These are phyloP conservation scores for Cafeteria roenbergensis DNA, from an alignment of 108 stramenopile genomes.

Conservation along the genomic window DNA sequence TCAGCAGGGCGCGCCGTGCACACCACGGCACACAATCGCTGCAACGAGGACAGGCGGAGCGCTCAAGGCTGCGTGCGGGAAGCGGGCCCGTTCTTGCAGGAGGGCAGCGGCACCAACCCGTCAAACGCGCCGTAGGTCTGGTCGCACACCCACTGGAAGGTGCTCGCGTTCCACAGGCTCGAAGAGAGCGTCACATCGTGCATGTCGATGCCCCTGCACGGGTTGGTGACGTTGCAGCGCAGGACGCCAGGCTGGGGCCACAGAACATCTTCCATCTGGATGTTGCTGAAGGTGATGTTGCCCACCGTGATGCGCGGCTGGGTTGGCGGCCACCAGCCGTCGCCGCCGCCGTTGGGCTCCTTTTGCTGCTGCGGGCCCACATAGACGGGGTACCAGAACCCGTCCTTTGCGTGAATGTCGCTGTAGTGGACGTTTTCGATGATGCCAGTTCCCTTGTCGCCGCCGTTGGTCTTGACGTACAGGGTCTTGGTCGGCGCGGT, in stretches of 20 bases:
- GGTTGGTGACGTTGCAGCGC: neutral
- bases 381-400: slow-evolving; percentile 10
- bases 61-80: too few relatives aligned
- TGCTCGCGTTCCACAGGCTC: neutral
- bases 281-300: neutral
- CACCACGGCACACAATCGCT: too few relatives aligned
- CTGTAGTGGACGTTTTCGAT: slow-evolving; percentile 8
- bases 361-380: slow-evolving; percentile 16
- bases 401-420: neutral
- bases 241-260: neutral
- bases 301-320: neutral
- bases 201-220: neutral
- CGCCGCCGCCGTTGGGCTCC: neutral
- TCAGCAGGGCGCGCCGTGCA: too few relatives aligned
- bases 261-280: neutral
- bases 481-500: slow-evolving; percentile 5
- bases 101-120: neutral
- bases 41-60: too few relatives aligned
- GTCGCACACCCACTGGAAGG: neutral
- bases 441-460: slow-evolving; percentile 2
- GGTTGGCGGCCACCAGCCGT: neutral
- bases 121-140: neutral
- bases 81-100: too few relatives aligned
- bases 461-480: slow-evolving; percentile 12
- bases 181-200: neutral